Percentiles rank a stretch among this genome's conserved stretches.
Evolutionary conservation across 2,329 filamentous ascomycete species (phyloP).

Genomic region (Sporothrix phasma): DNA sequence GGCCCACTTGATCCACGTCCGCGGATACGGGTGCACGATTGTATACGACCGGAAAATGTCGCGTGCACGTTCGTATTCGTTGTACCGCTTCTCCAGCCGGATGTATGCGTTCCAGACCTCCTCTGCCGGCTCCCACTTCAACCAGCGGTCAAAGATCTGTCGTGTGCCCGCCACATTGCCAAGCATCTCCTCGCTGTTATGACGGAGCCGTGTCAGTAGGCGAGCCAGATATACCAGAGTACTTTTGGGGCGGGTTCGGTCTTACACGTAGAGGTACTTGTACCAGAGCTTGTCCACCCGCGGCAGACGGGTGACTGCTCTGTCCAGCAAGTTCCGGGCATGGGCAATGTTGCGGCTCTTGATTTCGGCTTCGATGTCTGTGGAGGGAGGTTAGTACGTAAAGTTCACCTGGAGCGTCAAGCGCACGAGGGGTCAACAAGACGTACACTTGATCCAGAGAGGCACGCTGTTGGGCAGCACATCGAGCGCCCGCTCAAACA

Average conservation of each 20-base stretch:
- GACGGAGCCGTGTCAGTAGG: background rate
- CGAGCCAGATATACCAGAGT: background rate
- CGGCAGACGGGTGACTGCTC: slow-evolving; percentile 85
- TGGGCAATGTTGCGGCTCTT: slow-evolving; percentile 93
- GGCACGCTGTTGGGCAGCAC: slow-evolving; percentile 79
- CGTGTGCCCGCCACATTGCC: slow-evolving; percentile 86
- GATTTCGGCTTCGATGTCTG: slow-evolving; percentile 87
- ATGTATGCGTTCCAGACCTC: slow-evolving; percentile 93
- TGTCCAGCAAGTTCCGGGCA: slow-evolving; percentile 85
- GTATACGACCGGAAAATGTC: slow-evolving; percentile 86
- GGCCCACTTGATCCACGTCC: slow-evolving; percentile 98
- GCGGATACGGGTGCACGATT: slow-evolving; percentile 82
- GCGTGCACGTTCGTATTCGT: slow-evolving; percentile 81
- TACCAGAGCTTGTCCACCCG: slow-evolving; percentile 97
- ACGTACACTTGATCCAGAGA: slow-evolving; percentile 57
- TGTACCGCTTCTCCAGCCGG: slow-evolving; percentile 91
- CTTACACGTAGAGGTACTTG: slow-evolving; percentile 61
- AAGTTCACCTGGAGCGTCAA: slow-evolving; percentile 30
- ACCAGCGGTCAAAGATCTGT: slow-evolving; percentile 95
- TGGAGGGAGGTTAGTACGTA: slow-evolving; percentile 34
- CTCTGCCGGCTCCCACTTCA: slow-evolving; percentile 96
- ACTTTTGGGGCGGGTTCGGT: background rate
- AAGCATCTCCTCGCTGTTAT: slow-evolving; percentile 73
- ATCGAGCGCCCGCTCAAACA: slow-evolving; percentile 92
- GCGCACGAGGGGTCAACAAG: slow-evolving; percentile 21